Base-by-base conservation (phyloP, 2,329 filamentous ascomycete species). In the Metarhizium humberi region DNA sequence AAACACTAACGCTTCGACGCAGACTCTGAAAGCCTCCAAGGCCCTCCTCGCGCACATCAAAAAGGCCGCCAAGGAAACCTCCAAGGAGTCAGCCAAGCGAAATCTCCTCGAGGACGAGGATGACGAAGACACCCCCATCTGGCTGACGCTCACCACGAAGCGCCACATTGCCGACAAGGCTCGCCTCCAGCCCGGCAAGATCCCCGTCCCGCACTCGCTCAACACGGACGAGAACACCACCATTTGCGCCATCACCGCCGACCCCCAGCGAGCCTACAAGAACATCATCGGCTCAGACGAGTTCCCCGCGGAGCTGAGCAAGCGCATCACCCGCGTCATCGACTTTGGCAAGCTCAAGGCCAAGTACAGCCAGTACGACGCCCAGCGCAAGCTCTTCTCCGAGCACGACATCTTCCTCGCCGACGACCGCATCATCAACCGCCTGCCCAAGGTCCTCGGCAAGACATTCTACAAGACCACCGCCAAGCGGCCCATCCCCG, bases 371-470 rank as follows among this genome's bases (percentile, higher is more conserved):
- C 83, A 88, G 58, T 99, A 90, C 73, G 94, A 99, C 75, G 84
- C 84, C 53, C 85, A 89, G 71, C 81, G 94, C 60, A 90, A 94
- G 71, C 81, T 99, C 40, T 81, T 87, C 59, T 77, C 84, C 48
- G 90, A 96, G 71, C 90, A 96, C 71, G 94, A 97, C 69, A 76
- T 97, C 55, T 97, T 99, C 75, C 79, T 99, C 56, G 92, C 88
- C 53, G 94, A 99, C 69, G 89, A 96, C 67, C 81, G 94, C 51
- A 88, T 99, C 64, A 78, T 86, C 66, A 85, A 81, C 68, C 75
- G 78, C 32, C 79, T 97, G 57, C 90, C 92, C 55, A 81, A 82
- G 60, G 77, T 85, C 3, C 83, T 99, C 13, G 94, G 92, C 63
- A 97, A 96, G 76, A 87, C 87, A 2, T 97, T 99, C 71, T 97